A percentile compares a stretch with the other conserved stretches of the same genome.
These are phyloP conservation scores for Oryza punctata DNA, from an alignment of 176 grass and related monocot genomes.

Conservation along the genomic window DNA sequence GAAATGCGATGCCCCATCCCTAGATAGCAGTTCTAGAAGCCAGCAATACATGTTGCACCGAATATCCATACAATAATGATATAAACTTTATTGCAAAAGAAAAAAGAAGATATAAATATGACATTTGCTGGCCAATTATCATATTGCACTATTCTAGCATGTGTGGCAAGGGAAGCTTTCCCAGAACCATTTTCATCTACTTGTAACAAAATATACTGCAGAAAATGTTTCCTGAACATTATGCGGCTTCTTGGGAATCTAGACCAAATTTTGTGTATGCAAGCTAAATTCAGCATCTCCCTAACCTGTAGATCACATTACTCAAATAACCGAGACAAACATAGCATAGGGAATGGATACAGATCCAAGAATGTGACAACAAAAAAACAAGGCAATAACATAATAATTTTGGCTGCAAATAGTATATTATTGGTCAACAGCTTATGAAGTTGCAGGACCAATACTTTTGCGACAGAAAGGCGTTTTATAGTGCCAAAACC, in stretches of 20 bases:
- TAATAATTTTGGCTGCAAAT: not conserved
- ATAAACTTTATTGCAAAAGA: not conserved
- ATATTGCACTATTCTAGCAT: not conserved
- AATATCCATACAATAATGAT: not conserved
- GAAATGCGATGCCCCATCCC: not conserved
- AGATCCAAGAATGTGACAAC: not conserved
- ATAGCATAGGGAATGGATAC: not conserved
- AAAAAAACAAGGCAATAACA: not conserved
- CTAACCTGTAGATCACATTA: not conserved
- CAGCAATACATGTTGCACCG: not conserved
- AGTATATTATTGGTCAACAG: not conserved
- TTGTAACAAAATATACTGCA: not conserved
- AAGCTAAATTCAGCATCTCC: not conserved
- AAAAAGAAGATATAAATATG: not conserved
- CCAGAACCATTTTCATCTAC: not conserved
- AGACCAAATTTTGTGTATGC: not conserved
- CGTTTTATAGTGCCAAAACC: not conserved
- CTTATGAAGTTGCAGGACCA: slow-evolving; percentile 1
- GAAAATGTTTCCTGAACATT: not conserved
- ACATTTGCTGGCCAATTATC: not conserved
- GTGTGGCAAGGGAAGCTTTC: not conserved
- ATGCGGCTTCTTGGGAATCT: not conserved
- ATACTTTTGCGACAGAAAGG: not conserved
- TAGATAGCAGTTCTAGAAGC: not conserved
- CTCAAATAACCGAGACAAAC: not conserved